A percentile compares a stretch with the other conserved stretches of the same genome.
Conservation (phyloP, 257 asterid genomes). For the Lavandula angustifolia region DNA sequence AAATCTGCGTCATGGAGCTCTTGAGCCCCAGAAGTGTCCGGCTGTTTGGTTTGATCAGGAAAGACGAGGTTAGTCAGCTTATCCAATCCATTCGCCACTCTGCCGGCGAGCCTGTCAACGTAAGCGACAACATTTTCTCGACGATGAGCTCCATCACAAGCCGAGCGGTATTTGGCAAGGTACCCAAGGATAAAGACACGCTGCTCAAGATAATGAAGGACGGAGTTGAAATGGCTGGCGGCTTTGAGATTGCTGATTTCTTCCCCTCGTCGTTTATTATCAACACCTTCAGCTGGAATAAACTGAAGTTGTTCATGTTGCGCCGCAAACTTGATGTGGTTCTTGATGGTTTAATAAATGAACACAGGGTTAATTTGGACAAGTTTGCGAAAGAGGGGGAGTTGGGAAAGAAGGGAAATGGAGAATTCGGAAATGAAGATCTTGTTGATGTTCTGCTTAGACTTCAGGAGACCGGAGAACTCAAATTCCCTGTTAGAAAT, state of each 20-base stretch:
- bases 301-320: slow-evolving; percentile 9
- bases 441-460: slow-evolving; percentile 34
- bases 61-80: slow-evolving; percentile 24
- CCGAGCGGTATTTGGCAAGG: slow-evolving; percentile 32
- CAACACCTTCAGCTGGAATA: slow-evolving; percentile 8
- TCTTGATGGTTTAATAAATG: slow-evolving; percentile 4
- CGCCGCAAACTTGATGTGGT: slow-evolving; percentile 6
- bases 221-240: slow-evolving; percentile 14
- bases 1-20: slow-evolving; percentile 19
- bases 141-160: slow-evolving; percentile 28
- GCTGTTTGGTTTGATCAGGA: slow-evolving; percentile 21
- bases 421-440: slow-evolving; percentile 35
- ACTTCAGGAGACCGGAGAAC: slow-evolving; percentile 28
- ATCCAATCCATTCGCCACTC: background rate
- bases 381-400: background rate
- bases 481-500: slow-evolving; percentile 25
- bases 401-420: background rate
- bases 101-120: slow-evolving; percentile 4
- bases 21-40: slow-evolving; percentile 29
- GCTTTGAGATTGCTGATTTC: slow-evolving; percentile 28
- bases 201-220: slow-evolving; percentile 2
- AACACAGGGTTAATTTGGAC: slow-evolving; percentile 18
- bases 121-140: background rate
- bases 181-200: slow-evolving; percentile 6
- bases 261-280: slow-evolving; percentile 23